A percentile compares a stretch with the other conserved stretches of the same genome.
Evolutionary conservation across 345 rosid genomes (phyloP).

Genomic region (Odontarrhena argentea): DNA sequence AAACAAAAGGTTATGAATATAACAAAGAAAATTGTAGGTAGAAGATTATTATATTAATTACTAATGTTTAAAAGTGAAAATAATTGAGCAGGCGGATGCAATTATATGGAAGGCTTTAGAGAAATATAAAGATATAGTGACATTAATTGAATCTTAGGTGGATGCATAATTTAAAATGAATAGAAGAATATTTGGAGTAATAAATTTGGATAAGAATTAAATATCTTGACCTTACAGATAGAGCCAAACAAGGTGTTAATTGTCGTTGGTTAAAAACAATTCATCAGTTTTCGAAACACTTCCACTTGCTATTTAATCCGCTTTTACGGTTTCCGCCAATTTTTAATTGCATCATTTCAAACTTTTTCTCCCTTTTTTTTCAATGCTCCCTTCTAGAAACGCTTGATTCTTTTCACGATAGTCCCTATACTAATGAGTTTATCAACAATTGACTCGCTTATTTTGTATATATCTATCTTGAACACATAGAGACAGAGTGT

Average conservation of each 20-base stretch:
- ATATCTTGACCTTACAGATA: constrained; percentile 5
- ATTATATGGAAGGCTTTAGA: constrained; percentile 16
- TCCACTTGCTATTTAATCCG: constrained; percentile 40
- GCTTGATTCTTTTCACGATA: neutral
- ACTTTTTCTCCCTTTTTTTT: constrained; percentile 14
- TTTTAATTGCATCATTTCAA: constrained; percentile 27
- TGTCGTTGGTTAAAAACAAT: constrained; percentile 25
- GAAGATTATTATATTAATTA: neutral
- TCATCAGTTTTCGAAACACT: constrained; percentile 28
- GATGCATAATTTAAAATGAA: constrained; percentile 19
- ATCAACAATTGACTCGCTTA: neutral
- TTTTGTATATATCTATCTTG: neutral
- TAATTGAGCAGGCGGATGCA: constrained; percentile 23
- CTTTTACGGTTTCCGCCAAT: constrained; percentile 40
- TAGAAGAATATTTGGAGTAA: constrained; percentile 17
- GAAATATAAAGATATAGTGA: constrained; percentile 15
- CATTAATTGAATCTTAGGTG: constrained; percentile 33
- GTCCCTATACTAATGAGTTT: constrained; percentile 3
- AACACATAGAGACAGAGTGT: neutral
- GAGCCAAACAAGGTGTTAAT: constrained; percentile 8
- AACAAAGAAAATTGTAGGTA: neutral
- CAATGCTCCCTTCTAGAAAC: neutral
- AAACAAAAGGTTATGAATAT: too few relatives aligned
- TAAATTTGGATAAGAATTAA: constrained; percentile 14
- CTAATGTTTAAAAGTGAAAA: neutral